Conservation (phyloP, 2,329 filamentous ascomycete genomes). For the Trichophyton schoenleinii region DNA sequence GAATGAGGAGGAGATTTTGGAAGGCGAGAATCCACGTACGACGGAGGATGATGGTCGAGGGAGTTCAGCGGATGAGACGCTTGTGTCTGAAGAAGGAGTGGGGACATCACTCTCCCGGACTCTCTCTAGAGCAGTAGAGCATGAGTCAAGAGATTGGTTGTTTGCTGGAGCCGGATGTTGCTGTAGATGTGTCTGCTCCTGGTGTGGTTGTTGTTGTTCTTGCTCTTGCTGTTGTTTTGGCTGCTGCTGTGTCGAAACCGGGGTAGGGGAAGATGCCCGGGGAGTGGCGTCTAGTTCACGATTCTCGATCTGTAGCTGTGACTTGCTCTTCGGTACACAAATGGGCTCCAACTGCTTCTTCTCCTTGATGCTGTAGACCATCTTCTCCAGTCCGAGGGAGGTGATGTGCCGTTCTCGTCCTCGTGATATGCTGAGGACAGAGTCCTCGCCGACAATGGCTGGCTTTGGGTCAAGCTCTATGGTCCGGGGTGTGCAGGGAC, state of each 20-base stretch:
- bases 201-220: conserved; percentile 25
- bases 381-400: conserved; percentile 83
- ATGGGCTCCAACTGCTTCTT: conserved; percentile 53
- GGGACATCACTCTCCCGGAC: conserved; percentile 35
- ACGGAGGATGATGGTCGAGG: conserved; percentile 50
- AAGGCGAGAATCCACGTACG: conserved; percentile 75
- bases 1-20: conserved; percentile 56
- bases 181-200: conserved; percentile 16
- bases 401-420: conserved; percentile 78
- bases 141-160: conserved; percentile 41
- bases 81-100: conserved; percentile 45
- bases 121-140: conserved; percentile 43
- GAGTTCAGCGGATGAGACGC: conserved; percentile 45
- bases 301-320: conserved; percentile 22
- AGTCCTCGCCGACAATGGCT: conserved; percentile 39
- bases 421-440: conserved; percentile 53
- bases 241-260: conserved; percentile 21
- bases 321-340: conserved; percentile 33
- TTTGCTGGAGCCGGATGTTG: conserved; percentile 27
- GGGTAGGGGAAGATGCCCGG: conserved; percentile 31
- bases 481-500: conserved; percentile 29
- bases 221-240: conserved; percentile 27
- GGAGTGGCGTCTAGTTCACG: conserved; percentile 33
- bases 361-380: conserved; percentile 84
- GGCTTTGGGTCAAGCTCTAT: conserved; percentile 54